Percentiles rank a stretch among this genome's conserved stretches.
Conservation (phyloP, 75 land plant genomes). For the Sequoia sempervirens region DNA sequence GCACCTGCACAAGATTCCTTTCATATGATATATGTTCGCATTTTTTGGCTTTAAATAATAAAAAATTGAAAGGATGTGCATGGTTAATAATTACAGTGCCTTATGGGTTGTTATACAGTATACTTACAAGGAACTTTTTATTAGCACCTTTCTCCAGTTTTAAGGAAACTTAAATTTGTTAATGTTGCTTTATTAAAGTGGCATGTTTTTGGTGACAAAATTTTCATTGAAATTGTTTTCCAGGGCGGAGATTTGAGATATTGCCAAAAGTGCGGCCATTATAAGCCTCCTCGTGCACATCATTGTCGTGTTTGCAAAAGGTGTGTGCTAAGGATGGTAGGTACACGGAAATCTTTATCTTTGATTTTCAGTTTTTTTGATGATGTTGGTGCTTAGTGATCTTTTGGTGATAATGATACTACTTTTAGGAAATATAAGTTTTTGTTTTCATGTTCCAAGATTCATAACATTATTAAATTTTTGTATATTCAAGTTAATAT, state of each 20-base stretch:
- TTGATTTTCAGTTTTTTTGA: slow-evolving; percentile 10
- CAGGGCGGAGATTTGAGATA: slow-evolving; percentile 95
- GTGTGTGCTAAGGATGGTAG: slow-evolving; percentile 95
- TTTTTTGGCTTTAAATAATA: background rate
- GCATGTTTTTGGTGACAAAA: background rate
- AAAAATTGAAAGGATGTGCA: background rate
- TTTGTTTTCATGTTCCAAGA: background rate
- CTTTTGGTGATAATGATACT: background rate
- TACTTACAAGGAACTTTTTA: background rate
- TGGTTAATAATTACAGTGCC: background rate
- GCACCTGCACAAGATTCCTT: background rate
- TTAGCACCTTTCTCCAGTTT: background rate
- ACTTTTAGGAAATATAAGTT: background rate
- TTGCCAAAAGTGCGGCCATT: slow-evolving; percentile 91
- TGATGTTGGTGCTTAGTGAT: slow-evolving; percentile 4
- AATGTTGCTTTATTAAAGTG: background rate
- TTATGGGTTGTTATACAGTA: background rate
- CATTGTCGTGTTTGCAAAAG: slow-evolving; percentile 97
- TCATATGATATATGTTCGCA: background rate
- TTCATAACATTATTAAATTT: background rate
- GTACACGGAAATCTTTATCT: slow-evolving; percentile 11
- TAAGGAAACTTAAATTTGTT: background rate
- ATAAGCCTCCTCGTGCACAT: slow-evolving; percentile 96
- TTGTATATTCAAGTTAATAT: background rate
- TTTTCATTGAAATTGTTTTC: slow-evolving; percentile 20